These are phyloP conservation scores for Alternaria sp. DNA, from an alignment of 2,329 filamentous ascomycete species.

Conservation along the genomic window DNA sequence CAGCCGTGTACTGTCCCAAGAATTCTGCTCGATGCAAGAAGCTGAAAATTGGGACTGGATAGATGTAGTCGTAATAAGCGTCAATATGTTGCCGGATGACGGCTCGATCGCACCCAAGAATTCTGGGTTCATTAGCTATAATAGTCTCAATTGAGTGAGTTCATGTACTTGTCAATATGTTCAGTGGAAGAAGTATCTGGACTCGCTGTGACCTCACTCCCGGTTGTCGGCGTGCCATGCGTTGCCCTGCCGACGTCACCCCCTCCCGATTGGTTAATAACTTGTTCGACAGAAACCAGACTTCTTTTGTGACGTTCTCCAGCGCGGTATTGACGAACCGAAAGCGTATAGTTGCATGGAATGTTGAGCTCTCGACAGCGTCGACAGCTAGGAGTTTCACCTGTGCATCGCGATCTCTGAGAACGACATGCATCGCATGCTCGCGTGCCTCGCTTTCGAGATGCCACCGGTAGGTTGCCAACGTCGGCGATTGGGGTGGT, in stretches of 20 bases:
- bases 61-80: conserved; percentile 18
- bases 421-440: conserved; percentile 7
- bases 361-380: conserved; percentile 10
- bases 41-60: conserved; percentile 13
- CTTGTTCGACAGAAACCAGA: neutral
- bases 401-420: conserved; percentile 10
- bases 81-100: conserved; percentile 13
- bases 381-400: conserved; percentile 4
- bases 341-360: conserved; percentile 11
- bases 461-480: neutral
- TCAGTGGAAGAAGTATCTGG: neutral
- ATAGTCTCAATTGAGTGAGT: neutral
- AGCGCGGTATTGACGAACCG: conserved; percentile 14
- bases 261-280: neutral
- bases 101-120: conserved; percentile 10
- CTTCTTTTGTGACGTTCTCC: neutral
- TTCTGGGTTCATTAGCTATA: neutral
- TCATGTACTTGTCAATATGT: neutral
- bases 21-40: conserved; percentile 20
- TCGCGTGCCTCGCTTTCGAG: conserved; percentile 2
- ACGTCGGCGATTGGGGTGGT: neutral
- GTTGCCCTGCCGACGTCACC: neutral
- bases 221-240: neutral
- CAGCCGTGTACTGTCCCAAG: conserved; percentile 3
- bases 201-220: neutral